phyloP scores from a whole-genome alignment of 2,329 filamentous ascomycete species.

The Pseudopithomyces maydicus region DNA sequence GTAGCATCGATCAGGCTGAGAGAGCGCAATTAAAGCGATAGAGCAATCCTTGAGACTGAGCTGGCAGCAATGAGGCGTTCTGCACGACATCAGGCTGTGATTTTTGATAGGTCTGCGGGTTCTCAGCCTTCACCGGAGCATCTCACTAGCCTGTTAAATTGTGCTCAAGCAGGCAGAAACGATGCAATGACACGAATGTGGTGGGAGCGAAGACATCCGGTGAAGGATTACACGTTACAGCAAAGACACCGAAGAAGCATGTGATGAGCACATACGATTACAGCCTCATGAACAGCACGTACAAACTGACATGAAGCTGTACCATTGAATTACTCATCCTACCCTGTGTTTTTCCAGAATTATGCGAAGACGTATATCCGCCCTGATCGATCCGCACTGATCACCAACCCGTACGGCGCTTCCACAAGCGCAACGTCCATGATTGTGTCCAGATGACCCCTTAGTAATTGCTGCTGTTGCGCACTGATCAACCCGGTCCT shows the following conservation, averaged over 20 bases:
- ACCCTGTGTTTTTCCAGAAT: not conserved
- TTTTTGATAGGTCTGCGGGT: not conserved
- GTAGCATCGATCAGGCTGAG: not conserved
- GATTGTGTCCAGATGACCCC: conserved; percentile 85
- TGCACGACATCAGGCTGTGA: not conserved
- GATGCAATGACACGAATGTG: not conserved
- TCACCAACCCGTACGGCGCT: conserved; percentile 87
- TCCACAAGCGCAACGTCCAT: conserved; percentile 88
- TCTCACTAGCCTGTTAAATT: not conserved
- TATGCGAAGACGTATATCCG: conserved; percentile 83
- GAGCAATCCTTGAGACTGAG: not conserved
- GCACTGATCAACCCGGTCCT: conserved; percentile 89
- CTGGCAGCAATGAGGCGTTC: not conserved
- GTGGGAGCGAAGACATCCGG: not conserved
- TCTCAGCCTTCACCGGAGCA: conserved; percentile 6
- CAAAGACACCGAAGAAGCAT: too few relatives aligned
- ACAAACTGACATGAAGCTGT: not conserved
- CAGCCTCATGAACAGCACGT: not conserved
- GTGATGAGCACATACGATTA: not conserved
- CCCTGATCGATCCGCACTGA: conserved; percentile 87
- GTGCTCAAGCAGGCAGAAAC: not conserved
- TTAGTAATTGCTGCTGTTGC: conserved; percentile 84
- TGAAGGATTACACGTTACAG: not conserved
- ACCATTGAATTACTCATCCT: not conserved
- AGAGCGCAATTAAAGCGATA: not conserved